A percentile compares a stretch with the other conserved stretches of the same genome.
phyloP scores from a whole-genome alignment of 257 asterid species.

The Sherardia arvensis region DNA sequence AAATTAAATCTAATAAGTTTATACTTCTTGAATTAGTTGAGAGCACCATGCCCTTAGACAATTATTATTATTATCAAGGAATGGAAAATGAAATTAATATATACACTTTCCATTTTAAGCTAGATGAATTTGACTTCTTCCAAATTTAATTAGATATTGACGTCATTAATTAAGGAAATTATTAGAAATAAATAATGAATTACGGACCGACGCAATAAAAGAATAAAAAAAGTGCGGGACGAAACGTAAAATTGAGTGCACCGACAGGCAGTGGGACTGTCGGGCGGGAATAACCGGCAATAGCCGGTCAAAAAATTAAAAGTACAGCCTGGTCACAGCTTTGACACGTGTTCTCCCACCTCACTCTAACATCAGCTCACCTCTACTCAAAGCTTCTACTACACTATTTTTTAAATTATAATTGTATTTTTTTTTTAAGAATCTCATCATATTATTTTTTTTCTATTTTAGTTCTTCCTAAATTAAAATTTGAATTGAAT shows the following conservation, averaged over 20 bases:
- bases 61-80: too few species aligned
- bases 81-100: background rate
- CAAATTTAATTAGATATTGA: background rate
- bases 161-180: background rate
- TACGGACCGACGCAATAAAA: slow-evolving; percentile 8
- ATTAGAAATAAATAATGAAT: too few species aligned
- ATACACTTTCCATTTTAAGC: too few species aligned
- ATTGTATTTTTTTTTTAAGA: too few species aligned
- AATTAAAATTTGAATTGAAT: too few species aligned
- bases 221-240: background rate
- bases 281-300: slow-evolving; percentile 6
- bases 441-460: too few species aligned
- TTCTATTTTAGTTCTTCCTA: too few species aligned
- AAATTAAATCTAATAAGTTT: too few species aligned
- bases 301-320: background rate
- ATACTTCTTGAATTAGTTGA: too few species aligned
- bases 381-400: background rate
- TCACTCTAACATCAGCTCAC: background rate
- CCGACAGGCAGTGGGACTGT: slow-evolving; percentile 12
- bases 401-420: too few species aligned
- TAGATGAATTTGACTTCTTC: too few species aligned
- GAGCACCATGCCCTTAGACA: too few species aligned
- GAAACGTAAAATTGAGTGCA: background rate
- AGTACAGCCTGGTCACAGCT: slow-evolving; percentile 18
- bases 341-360: background rate